Conservation (phyloP, 1,284 basidiomycete genomes). For the Amylostereum chailletii region DNA sequence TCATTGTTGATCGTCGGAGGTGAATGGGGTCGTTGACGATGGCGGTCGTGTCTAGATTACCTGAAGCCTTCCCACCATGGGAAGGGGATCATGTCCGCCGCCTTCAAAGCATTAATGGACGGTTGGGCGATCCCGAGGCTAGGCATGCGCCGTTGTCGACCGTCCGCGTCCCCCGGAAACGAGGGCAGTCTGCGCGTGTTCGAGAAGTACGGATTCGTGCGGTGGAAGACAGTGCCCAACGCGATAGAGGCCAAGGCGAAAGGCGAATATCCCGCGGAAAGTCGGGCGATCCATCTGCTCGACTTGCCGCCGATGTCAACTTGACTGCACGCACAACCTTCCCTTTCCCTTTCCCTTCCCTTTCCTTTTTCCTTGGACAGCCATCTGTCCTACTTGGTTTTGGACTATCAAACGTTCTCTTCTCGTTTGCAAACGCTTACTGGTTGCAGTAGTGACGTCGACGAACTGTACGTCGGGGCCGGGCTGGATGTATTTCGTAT, state of each 20-base stretch:
- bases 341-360: too few relatives aligned
- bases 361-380: too few relatives aligned
- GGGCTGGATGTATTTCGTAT: too few relatives aligned
- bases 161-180: constrained; percentile 41
- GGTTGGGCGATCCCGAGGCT: constrained; percentile 54
- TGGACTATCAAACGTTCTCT: too few relatives aligned
- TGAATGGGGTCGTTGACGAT: neutral
- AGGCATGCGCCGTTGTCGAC: constrained; percentile 38
- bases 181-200: constrained; percentile 50
- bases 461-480: too few relatives aligned
- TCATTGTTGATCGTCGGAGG: neutral
- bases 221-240: constrained; percentile 31
- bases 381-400: too few relatives aligned
- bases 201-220: constrained; percentile 53
- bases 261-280: constrained; percentile 15
- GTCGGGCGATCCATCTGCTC: constrained; percentile 18
- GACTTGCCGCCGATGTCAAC: constrained; percentile 8
- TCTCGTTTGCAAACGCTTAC: too few relatives aligned
- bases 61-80: constrained; percentile 49
- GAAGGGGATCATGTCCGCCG: constrained; percentile 60
- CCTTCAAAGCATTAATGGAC: constrained; percentile 37
- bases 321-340: too few relatives aligned
- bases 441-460: too few relatives aligned
- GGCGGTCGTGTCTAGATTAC: constrained; percentile 30
- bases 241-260: constrained; percentile 23